These are phyloP conservation scores for Tilletiaria anomala DNA, from an alignment of 1,284 basidiomycete species.

Conservation along the genomic window DNA sequence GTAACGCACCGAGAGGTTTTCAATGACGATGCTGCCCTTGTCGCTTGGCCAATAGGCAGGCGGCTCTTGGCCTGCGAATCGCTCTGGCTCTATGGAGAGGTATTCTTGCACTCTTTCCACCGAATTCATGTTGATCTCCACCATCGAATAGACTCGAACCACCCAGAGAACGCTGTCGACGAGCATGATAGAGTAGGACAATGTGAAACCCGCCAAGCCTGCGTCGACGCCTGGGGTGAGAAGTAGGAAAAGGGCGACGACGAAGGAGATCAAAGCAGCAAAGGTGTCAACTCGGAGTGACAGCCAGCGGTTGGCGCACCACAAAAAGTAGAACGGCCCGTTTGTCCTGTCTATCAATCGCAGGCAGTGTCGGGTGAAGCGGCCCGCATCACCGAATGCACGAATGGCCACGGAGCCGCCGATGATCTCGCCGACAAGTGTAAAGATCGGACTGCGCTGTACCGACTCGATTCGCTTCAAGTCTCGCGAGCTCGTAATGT, in stretches of 20 bases:
- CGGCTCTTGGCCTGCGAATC: conserved; percentile 21
- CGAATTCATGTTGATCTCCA: conserved; percentile 40
- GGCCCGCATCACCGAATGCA: conserved; percentile 66
- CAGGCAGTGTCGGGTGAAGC: conserved; percentile 50
- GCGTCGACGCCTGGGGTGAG: conserved; percentile 30
- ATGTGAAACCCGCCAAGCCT: conserved; percentile 29
- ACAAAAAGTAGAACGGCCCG: conserved; percentile 37
- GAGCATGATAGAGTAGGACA: conserved; percentile 36
- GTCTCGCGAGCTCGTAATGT: conserved; percentile 35
- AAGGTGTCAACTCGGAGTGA: conserved; percentile 36
- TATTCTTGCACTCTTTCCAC: conserved; percentile 39
- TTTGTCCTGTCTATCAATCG: conserved; percentile 43
- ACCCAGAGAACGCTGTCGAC: conserved; percentile 52
- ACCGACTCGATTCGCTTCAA: conserved; percentile 38
- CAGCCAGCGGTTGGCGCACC: conserved; percentile 48
- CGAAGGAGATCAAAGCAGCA: conserved; percentile 27
- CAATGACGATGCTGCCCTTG: conserved; percentile 28
- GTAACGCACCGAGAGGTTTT: conserved; percentile 35
- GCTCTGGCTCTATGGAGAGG: conserved; percentile 24
- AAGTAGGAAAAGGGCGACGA: conserved; percentile 47
- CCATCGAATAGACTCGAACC: conserved; percentile 27
- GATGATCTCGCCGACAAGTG: conserved; percentile 49
- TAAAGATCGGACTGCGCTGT: conserved; percentile 36
- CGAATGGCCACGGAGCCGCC: conserved; percentile 68
- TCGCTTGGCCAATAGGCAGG: conserved; percentile 38